Percentiles rank a stretch among this genome's conserved stretches.
These are phyloP conservation scores for Dysphania ambrosioides DNA, from an alignment of 148 eudicot species.

Conservation along the genomic window DNA sequence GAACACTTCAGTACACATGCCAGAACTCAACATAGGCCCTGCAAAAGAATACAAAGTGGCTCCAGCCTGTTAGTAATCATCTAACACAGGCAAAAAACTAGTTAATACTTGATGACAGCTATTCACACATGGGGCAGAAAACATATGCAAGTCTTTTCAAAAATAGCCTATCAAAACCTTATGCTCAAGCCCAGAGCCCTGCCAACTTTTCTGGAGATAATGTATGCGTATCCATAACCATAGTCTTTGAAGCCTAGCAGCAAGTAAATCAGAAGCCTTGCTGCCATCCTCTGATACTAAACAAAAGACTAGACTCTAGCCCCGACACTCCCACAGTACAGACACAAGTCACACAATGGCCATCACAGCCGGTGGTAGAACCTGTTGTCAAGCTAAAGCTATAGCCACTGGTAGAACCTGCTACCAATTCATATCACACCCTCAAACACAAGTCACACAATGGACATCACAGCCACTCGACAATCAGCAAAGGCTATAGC, in stretches of 20 bases:
- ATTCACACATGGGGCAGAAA: neutral
- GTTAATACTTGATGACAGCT: neutral
- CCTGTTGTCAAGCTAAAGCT: neutral
- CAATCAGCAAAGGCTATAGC: neutral
- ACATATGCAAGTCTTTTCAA: neutral
- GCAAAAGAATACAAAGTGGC: slow-evolving; percentile 23
- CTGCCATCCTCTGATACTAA: neutral
- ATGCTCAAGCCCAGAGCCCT: neutral
- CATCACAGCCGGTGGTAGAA: neutral
- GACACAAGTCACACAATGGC: neutral
- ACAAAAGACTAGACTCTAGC: neutral
- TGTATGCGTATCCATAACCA: neutral
- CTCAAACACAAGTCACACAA: too few species aligned
- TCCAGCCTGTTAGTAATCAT: slow-evolving; percentile 1
- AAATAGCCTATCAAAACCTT: neutral
- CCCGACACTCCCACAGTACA: neutral
- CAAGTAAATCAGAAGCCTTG: neutral
- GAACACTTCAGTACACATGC: slow-evolving; percentile 97
- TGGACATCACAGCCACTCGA: too few species aligned
- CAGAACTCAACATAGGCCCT: slow-evolving; percentile 94
- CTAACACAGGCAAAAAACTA: neutral
- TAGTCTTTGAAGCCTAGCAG: neutral
- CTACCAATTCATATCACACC: too few species aligned
- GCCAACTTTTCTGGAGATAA: neutral
- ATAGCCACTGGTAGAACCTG: neutral